Percentiles rank a stretch among this genome's conserved stretches.
These are phyloP conservation scores for Amaranthus tricolor DNA, from an alignment of 179 eudicot species.

Conservation along the genomic window DNA sequence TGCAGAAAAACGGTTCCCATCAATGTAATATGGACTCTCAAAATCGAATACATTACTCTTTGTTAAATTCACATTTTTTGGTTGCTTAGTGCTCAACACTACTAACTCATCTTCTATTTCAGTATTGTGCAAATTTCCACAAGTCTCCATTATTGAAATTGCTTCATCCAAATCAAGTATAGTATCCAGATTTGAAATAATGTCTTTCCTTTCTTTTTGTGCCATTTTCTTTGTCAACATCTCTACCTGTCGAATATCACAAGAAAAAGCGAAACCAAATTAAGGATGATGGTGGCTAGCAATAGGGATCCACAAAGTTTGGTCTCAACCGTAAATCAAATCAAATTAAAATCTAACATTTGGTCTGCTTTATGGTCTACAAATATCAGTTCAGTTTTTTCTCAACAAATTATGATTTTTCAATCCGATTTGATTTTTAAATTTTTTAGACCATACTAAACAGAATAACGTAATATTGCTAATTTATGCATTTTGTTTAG, in stretches of 20 bases:
- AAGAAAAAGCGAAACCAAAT: no score
- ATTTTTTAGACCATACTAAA: no score
- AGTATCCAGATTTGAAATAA: neutral
- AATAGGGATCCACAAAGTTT: no score
- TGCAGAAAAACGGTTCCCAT: slow-evolving; percentile 32
- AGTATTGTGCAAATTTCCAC: slow-evolving; percentile 5
- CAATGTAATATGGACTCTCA: slow-evolving; percentile 51
- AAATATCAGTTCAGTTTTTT: no score
- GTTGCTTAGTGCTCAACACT: slow-evolving; percentile 29
- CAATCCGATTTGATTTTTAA: no score
- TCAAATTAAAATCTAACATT: no score
- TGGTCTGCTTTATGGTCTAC: no score
- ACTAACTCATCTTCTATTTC: neutral
- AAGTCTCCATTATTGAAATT: neutral
- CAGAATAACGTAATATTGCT: no score
- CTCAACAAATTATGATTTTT: no score
- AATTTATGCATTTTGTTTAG: no score
- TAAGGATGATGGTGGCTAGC: no score
- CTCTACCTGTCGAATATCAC: slow-evolving; percentile 15
- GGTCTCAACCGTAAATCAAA: no score
- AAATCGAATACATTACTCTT: slow-evolving; percentile 71
- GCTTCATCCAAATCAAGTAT: slow-evolving; percentile 1
- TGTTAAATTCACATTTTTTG: slow-evolving; percentile 57
- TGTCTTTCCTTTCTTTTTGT: neutral
- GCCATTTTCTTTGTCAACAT: slow-evolving; percentile 19